phyloP scores from a whole-genome alignment of 371 early-diverging fungal species.

The Apophysomyces variabilis region DNA sequence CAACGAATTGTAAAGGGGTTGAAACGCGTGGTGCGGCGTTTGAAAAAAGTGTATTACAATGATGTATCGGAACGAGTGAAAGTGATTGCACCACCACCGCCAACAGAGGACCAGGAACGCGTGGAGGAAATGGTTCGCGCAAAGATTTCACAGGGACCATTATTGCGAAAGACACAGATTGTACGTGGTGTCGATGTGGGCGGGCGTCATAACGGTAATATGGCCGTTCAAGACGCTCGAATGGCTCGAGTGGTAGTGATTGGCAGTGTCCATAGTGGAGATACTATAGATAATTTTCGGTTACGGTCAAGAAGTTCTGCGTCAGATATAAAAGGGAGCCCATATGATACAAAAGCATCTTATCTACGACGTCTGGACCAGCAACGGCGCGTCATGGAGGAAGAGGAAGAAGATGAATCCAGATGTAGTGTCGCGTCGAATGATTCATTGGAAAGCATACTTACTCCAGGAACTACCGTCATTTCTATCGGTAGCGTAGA shows the following conservation, averaged over 20 bases:
- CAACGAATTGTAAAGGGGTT: conserved; percentile 61
- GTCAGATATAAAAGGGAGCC: neutral
- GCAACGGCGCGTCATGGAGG: conserved; percentile 22
- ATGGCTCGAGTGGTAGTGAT: conserved; percentile 33
- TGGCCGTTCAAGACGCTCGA: conserved; percentile 34
- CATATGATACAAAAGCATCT: conserved; percentile 22
- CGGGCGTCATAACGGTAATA: conserved; percentile 32
- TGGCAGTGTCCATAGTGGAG: conserved; percentile 24
- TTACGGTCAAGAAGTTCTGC: conserved; percentile 5
- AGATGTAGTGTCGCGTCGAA: conserved; percentile 29
- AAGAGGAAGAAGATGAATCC: conserved; percentile 4
- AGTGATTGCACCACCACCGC: conserved; percentile 52
- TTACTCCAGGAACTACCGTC: conserved; percentile 48
- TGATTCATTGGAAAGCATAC: conserved; percentile 42
- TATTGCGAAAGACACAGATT: conserved; percentile 42
- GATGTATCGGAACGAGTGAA: conserved; percentile 36
- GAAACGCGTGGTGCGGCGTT: conserved; percentile 46
- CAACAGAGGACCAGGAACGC: conserved; percentile 39
- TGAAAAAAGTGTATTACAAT: conserved; percentile 50
- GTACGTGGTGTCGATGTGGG: conserved; percentile 33
- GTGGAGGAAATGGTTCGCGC: conserved; percentile 44
- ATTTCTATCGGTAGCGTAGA: conserved; percentile 22
- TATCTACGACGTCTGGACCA: conserved; percentile 35
- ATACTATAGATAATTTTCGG: neutral
- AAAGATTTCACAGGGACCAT: conserved; percentile 34